Base-by-base conservation (phyloP, 2,329 filamentous ascomycete species). In the Xylariales sp. region DNA sequence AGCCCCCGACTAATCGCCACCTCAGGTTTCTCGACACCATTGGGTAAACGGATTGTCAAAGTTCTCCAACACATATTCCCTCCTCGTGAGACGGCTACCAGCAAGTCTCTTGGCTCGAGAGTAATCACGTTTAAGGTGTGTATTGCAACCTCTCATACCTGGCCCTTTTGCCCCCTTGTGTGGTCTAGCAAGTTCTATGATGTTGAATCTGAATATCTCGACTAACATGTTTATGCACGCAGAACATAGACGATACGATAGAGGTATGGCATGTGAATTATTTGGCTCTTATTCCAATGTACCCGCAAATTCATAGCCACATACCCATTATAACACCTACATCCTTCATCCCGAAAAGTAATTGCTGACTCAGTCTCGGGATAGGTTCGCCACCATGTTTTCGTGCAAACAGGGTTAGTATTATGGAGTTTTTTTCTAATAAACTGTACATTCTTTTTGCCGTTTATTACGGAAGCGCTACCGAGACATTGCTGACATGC, bases 41-140 rank as follows among this genome's bases (percentile, higher is more conserved):
- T 98, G 5, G 96, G 96, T 62, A 86, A 90, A 75, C 88, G 96
- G 18, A 90, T 97, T 16, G 92, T 94, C 59, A 94, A 97, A 79
- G 92, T 98, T 14, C 80, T 99, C 49, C 97, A 98, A 80, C 95
- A 99, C 74, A 83, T 97, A 2, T 99, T 97, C 76, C 96, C 96
- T 5, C 96, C 97, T 0, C 86, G 94, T 62, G 95, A 97, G 75
- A 85, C 89, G 0, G 86, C 89, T 41, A 93, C 90, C 8, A 86
- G 80, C 76, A 91, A 89, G 71, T 85, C 85, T 41, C 84, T 97
- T 23, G 95, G 95, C 52, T 97, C 90, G 75, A 86, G 96, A 71
- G 91, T 99, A 0, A 92, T 99, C 9, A 97, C 93, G 2, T 97
- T 97, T 81, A 93, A 95, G 94, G 36, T 39, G 8, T 39, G 36